Conservation (phyloP, 106 monocot genomes). For the Dioscorea zingiberensis region DNA sequence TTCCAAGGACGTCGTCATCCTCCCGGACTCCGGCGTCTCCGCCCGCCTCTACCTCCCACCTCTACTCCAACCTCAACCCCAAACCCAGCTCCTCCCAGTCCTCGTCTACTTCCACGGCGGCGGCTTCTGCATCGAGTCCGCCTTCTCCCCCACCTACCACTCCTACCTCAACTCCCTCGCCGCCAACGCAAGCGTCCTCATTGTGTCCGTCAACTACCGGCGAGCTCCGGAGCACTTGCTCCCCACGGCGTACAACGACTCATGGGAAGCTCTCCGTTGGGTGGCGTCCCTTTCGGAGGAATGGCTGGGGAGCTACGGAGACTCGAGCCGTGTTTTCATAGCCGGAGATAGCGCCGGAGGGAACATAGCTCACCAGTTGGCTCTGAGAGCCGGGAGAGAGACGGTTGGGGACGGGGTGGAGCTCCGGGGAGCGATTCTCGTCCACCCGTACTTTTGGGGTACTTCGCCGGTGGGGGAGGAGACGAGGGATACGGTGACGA, state of each 20-base stretch:
- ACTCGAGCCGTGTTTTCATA: slow-evolving; percentile 27
- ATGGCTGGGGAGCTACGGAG: slow-evolving; percentile 32
- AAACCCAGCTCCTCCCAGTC: background rate
- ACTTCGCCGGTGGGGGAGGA: background rate
- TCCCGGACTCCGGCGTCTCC: background rate
- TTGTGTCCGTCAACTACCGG: slow-evolving; percentile 21
- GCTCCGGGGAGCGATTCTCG: background rate
- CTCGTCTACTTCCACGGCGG: slow-evolving; percentile 11
- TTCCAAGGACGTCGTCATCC: slow-evolving; percentile 1
- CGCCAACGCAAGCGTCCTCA: background rate
- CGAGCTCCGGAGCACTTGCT: slow-evolving; percentile 32
- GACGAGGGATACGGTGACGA: background rate
- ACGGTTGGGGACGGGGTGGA: background rate
- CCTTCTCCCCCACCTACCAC: slow-evolving; percentile 2
- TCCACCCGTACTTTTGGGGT: slow-evolving; percentile 4
- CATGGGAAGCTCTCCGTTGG: background rate
- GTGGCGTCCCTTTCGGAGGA: background rate
- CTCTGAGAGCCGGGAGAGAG: slow-evolving; percentile 6
- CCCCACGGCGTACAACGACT: slow-evolving; percentile 19
- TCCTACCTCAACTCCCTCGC: slow-evolving; percentile 1
- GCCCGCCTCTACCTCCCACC: slow-evolving; percentile 3
- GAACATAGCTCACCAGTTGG: slow-evolving; percentile 27
- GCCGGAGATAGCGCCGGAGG: slow-evolving; percentile 52
- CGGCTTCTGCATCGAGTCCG: background rate
- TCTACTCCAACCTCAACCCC: too few relatives aligned